Base-by-base conservation (phyloP, 306 rosid species). In the Vigna nakashimae region DNA sequence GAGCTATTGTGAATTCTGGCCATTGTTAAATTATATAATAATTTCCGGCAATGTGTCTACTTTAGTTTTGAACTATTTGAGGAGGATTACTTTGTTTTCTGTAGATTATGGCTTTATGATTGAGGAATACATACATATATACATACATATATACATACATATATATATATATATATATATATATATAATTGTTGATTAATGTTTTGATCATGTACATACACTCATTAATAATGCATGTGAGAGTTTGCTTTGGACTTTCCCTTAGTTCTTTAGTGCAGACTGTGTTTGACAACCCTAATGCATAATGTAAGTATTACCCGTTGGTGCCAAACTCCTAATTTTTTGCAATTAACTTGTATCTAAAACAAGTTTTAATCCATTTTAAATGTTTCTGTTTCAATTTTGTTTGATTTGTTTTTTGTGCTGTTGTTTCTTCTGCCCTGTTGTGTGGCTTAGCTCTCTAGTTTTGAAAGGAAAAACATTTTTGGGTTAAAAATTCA, bases 1-100 rank as follows among this genome's bases (percentile, higher is more conserved):
- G 71, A 78, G 79, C 63, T 81, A 60, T 67, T 80, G 71, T 42
- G 82, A 65, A 81, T 78, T 83, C 58, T 56, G 73, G 79, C 12
- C 51, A 46, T 51, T 65, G 80, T 48, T 80, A 69, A 72, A 70
- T 69, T 77, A 77, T 74, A 86, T 80, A 46, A 82, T 77, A 62
- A 77, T 52, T 80, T 80, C 79, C 77, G 60, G 77, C 83, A 74
- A 42, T 34, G 34, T 69, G 36, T 64, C 66, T 80, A 24, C 45
- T 69, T 46, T 63, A 42, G 57, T 65, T 75, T 65, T 83, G 50
- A 64, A 78, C 57, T 80, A 4, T 73, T 74, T 57, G 62, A 70
- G 76, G 71, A 59, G 76, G 32, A 64, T 75, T 65, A 34, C 74
- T 70, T 78, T 49, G 20, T 34, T 43, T 22, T 46, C 11, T 6